Evolutionary conservation across 805 yeast genomes (phyloP), one percentile per base, ranked within the genome.

Genomic region (Candida cerambycidarum): DNA sequence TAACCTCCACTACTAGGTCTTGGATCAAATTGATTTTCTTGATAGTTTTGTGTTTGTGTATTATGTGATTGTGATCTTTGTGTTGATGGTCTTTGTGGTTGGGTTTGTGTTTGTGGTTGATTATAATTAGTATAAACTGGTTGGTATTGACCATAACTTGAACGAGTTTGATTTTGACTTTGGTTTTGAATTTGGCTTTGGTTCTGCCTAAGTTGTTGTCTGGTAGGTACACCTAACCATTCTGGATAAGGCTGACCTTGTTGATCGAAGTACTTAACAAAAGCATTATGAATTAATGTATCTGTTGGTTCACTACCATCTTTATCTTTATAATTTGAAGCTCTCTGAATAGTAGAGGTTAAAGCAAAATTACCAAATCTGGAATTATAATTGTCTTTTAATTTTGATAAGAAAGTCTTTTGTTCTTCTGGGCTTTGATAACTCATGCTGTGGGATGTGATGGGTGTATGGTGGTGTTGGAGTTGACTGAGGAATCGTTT

Each of bases 271-370:
- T 63, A 66, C 39, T 61, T 62, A 30, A 68, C 69, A 46, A 70
- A 69, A 2, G 76, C 74, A 46, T 65, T 62, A 56, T 70, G 75
- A 47, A 70, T 62, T 42, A 70, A 57, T 1, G 76, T 70, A 24
- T 65, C 71, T 36, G 63, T 63, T 29, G 61, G 69, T 2, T 59
- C 43, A 38, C 44, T 40, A 4, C 76, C 76, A 53, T 70, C 76
- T 33, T 61, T 64, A 29, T 70, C 76, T 9, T 56, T 42, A 32
- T 54, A 45, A 25, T 41, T 41, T 11, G 52, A 39, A 16, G 47
- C 42, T 39, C 45, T 45, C 14, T 50, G 58, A 33, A 49, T 46
- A 42, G 44, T 47, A 19, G 56, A 48, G 12, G 65, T 50, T 8
- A 68, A 45, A 2, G 71, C 59, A 28, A 70, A 55, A 34, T 59